These are phyloP conservation scores for Tilletia indica DNA, from an alignment of 1,284 basidiomycete species.

Conservation along the genomic window DNA sequence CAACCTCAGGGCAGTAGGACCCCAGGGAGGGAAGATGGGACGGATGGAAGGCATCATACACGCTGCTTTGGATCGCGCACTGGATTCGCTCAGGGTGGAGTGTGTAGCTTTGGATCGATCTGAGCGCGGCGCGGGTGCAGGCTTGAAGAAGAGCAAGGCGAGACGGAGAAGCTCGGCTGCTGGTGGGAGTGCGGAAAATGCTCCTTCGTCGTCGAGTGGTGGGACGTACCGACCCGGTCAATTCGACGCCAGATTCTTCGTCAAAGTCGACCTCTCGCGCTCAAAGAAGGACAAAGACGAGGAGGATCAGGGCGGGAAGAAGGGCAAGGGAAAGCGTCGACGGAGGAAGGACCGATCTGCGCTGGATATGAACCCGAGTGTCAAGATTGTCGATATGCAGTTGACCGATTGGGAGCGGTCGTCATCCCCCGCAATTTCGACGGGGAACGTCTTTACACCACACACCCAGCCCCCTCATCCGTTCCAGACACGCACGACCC, in stretches of 20 bases:
- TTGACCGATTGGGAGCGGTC: neutral
- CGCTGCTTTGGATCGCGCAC: neutral
- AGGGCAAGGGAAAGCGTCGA: neutral
- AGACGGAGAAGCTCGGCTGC: neutral
- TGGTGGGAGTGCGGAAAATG: too few species aligned
- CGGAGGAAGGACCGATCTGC: neutral
- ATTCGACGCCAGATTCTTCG: constrained; percentile 12
- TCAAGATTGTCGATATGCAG: constrained; percentile 10
- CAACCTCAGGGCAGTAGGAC: neutral
- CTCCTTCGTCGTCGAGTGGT: neutral
- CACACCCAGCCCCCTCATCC: neutral
- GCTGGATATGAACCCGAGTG: neutral
- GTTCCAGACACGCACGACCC: neutral
- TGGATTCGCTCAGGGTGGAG: neutral
- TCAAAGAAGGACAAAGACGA: neutral
- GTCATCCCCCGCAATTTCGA: too few species aligned
- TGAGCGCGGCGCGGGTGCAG: constrained; percentile 3
- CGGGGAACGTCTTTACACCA: too few species aligned
- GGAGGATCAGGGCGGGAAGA: neutral
- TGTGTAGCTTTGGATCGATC: neutral
- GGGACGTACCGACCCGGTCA: neutral
- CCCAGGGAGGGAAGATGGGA: neutral
- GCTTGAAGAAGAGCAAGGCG: neutral
- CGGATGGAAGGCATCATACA: neutral
- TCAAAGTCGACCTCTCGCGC: neutral